Evolutionary conservation across 257 asterid genomes (phyloP).

Genomic region (Rubia yunnanensis): DNA sequence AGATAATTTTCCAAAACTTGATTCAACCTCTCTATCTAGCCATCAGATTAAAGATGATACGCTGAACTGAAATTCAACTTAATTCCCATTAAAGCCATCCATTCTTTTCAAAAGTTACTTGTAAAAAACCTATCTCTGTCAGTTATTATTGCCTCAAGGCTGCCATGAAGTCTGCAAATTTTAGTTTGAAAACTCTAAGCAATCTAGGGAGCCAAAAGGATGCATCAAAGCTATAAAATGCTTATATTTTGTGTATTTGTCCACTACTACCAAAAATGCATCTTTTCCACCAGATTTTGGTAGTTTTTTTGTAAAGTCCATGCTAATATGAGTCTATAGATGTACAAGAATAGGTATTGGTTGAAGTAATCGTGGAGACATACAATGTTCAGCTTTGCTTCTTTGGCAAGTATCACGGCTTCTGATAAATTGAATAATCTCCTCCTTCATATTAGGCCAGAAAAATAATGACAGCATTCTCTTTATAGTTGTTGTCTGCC

Average conservation of each 20-base stretch:
- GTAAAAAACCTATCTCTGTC: no score
- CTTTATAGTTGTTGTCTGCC: no score
- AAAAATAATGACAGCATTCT: neutral
- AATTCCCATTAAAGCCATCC: no score
- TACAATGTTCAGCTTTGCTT: neutral
- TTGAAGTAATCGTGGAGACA: neutral
- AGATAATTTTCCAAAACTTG: no score
- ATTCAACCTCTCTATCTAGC: no score
- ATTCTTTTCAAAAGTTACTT: no score
- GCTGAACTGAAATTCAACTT: no score
- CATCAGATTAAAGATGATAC: no score
- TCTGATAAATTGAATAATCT: neutral
- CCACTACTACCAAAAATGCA: neutral
- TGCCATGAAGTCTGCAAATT: neutral
- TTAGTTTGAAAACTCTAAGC: neutral
- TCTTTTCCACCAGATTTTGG: neutral
- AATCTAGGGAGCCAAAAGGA: neutral
- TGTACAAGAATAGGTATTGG: neutral
- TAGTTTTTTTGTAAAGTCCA: neutral
- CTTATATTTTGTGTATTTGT: neutral
- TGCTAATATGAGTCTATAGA: neutral
- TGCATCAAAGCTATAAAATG: neutral
- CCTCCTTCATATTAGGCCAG: neutral
- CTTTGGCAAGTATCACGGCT: neutral
- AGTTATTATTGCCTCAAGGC: neutral